Base-by-base conservation (phyloP, 495 filamentous ascomycete species). In the Hyaloscypha hepaticicola region DNA sequence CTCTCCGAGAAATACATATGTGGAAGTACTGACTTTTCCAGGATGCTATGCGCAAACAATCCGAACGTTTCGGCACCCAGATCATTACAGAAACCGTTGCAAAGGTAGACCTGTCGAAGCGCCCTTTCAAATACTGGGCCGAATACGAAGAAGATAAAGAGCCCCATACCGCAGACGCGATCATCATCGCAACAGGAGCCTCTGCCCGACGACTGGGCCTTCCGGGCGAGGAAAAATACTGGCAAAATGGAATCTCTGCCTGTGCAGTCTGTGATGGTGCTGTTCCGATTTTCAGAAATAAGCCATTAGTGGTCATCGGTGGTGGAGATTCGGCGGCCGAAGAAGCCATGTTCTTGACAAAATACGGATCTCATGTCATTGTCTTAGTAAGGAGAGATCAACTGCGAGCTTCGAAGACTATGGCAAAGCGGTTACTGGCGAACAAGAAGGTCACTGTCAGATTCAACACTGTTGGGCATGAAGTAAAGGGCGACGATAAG, bases 211-310 rank as follows among this genome's bases (percentile, higher is more conserved):
- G 96, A 61, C 77, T 98, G 26, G 80, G 87, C 71, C 84, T 99
- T 11, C 81, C 87, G n/a, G 95, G 95, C 28, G 95, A 67, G 55
- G 64, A 65, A 55, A 88, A 85, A 69, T 98, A 90, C 81, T 98
- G 96, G 95, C 93, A 97, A 78, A 93, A 88, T 72, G 95, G 95
- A 66, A 93, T 99, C 74, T 92, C 88, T 61, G 95, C 95, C 57
- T 99, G 95, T 74, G 95, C 95, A 48, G 95, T 99, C 53, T 99
- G 95, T 79, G 95, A 99, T 72, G 95, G 95, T 63, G 93, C 93
- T 55, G 91, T 98, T 31, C 95, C 95, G 24, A 98, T 99, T 73
- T 99, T 97, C 86, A 83, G 93, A 64, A 90, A 96, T 74, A 96
- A 96, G 82, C 94, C 90, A 21, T 82, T 99, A 29, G 88, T 96